A percentile compares a stretch with the other conserved stretches of the same genome.
These are phyloP conservation scores for Fomitiporia mediterranea DNA, from an alignment of 1,284 basidiomycete species.

Conservation along the genomic window DNA sequence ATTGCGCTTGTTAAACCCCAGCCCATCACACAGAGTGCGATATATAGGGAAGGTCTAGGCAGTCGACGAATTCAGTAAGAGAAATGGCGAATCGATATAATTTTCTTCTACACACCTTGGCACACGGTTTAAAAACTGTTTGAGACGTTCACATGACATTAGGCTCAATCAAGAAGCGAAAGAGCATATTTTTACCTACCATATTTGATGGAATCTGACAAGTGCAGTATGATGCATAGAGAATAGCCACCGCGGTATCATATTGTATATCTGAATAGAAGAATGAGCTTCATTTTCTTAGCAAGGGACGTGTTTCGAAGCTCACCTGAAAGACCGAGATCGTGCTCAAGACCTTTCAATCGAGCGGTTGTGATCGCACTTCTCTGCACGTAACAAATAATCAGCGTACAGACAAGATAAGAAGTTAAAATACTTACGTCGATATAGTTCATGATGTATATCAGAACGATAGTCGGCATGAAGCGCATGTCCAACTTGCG, in stretches of 20 bases:
- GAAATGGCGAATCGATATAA: background rate
- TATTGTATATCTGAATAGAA: conserved; percentile 51
- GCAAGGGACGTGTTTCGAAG: conserved; percentile 6
- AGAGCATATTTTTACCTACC: conserved; percentile 31
- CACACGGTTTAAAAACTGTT: conserved; percentile 49
- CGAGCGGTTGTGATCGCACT: conserved; percentile 56
- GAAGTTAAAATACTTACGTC: conserved; percentile 41
- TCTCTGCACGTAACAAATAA: conserved; percentile 43
- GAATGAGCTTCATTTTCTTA: background rate
- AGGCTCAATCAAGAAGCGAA: too few relatives aligned
- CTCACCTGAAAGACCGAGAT: conserved; percentile 47
- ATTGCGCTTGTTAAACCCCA: conserved; percentile 26
- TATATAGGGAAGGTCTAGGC: conserved; percentile 25
- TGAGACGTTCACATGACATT: too few relatives aligned
- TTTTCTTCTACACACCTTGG: conserved; percentile 36
- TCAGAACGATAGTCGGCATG: conserved; percentile 54
- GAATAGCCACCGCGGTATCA: conserved; percentile 50
- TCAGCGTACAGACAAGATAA: background rate
- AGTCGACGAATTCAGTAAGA: background rate
- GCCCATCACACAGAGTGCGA: conserved; percentile 25
- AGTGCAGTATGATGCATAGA: conserved; percentile 57
- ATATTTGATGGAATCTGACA: conserved; percentile 66
- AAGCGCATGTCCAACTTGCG: conserved; percentile 55
- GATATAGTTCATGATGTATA: conserved; percentile 68
- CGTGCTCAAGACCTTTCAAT: conserved; percentile 55